These are phyloP conservation scores for Phytophthora megakarya DNA, from an alignment of 352 stramenopile species.

Conservation along the genomic window DNA sequence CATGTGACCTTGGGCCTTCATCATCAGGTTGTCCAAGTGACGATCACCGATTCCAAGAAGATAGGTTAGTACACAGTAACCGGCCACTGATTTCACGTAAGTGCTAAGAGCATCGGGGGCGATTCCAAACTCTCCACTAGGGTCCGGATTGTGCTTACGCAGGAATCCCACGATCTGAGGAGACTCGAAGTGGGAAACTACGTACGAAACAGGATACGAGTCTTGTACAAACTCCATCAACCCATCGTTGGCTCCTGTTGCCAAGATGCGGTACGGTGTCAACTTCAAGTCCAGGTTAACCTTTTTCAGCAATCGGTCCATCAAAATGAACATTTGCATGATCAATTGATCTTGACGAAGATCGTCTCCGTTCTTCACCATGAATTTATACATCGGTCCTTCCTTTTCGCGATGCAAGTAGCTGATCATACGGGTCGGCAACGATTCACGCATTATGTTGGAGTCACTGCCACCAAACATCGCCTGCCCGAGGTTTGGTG, in stretches of 20 bases:
- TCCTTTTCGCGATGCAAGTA: slow-evolving; percentile 83
- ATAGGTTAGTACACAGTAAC: slow-evolving; percentile 99
- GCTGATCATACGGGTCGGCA: slow-evolving; percentile 77
- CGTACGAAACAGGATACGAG: slow-evolving; percentile 95
- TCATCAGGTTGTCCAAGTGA: slow-evolving; percentile 99
- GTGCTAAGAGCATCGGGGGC: slow-evolving; percentile 93
- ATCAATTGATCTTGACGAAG: slow-evolving; percentile 99
- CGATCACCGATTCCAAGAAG: slow-evolving; percentile 98
- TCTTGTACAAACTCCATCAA: slow-evolving; percentile 98
- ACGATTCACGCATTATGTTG: slow-evolving; percentile 65
- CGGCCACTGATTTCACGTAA: slow-evolving; percentile 98
- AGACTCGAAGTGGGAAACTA: slow-evolving; percentile 94
- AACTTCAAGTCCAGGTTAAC: slow-evolving; percentile 98
- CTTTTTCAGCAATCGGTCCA: slow-evolving; percentile 99
- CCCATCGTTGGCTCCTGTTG: slow-evolving; percentile 89
- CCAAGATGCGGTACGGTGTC: slow-evolving; percentile 94
- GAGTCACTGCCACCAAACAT: slow-evolving; percentile 63
- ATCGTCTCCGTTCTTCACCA: slow-evolving; percentile 99
- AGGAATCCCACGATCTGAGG: slow-evolving; percentile 93
- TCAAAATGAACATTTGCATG: slow-evolving; percentile 99
- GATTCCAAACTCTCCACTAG: slow-evolving; percentile 86
- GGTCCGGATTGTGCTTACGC: slow-evolving; percentile 85
- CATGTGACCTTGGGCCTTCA: slow-evolving; percentile 95
- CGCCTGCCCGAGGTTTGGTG: slow-evolving; percentile 43
- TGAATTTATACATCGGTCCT: slow-evolving; percentile 94